Base-by-base conservation (phyloP, 2,329 filamentous ascomycete species). In the Fusarium fracticaudum region DNA sequence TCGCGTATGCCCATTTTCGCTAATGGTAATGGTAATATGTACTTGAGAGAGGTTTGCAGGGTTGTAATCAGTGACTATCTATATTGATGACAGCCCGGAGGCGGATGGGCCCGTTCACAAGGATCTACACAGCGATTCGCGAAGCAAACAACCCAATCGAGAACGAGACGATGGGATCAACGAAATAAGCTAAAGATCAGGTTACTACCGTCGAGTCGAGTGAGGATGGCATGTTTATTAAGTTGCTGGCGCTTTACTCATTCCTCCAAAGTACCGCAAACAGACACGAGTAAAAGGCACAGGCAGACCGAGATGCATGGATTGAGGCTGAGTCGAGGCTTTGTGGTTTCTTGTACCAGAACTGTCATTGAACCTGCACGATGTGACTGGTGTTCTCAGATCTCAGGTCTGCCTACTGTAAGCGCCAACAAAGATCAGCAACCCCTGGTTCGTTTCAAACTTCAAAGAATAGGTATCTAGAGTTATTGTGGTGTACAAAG, bases 1-100 rank as follows among this genome's bases (percentile, higher is more conserved):
- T 88, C 87, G 74, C 86, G 86, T 64, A 90, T 80, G 22, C 85
- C 87, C 86, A 89, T 89, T 47, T 70, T 77, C 35, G 67, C 48
- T 41, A 69, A 35, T 35, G 55, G 54, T 43, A 44, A 43, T 41
- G 24, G 51, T 7, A 26, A 38, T 50, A n/a, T 67, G 48, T 70
- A 40, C 22, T 44, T 35, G 35, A 40, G 31, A 33, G 47, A 41
- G 35, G 48, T 68, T 35, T 33, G 38, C 44, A 64, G 40, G 29
- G 51, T 59, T 44, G 44, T 38, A 54, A 40, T 57, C 31, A 64
- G 47, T 69, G 26, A 22, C 15, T 47, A 55, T 18, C 35, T 37
- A 10, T 47, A 58, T 58, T 40, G 50, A 47, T 64, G 59, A 55
- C 45, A 58, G 45, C 45, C 26, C 14, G 26, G 51, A 64, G 67